A percentile compares a stretch with the other conserved stretches of the same genome.
These are phyloP conservation scores for Straminergon stramineum DNA, from an alignment of 225 moss, liverwort and hornwort genomes.

Conservation along the genomic window DNA sequence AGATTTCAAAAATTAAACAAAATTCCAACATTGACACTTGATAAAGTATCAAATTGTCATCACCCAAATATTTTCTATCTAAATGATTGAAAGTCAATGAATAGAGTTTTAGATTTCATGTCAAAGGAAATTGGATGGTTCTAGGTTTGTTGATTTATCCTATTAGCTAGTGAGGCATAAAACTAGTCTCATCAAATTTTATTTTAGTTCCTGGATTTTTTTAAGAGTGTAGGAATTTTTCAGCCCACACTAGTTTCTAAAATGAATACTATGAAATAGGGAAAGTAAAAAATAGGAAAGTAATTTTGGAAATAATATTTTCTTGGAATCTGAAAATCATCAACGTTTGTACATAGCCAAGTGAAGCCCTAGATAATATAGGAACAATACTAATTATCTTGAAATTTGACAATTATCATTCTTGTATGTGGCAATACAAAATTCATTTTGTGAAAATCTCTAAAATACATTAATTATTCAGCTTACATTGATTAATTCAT, in stretches of 20 bases:
- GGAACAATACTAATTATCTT: neutral
- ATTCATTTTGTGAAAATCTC: neutral
- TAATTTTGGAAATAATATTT: neutral
- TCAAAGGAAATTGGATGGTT: neutral
- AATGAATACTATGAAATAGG: too few relatives aligned
- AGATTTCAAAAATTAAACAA: neutral
- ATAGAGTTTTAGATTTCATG: rapidly evolving
- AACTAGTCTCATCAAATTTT: too few relatives aligned
- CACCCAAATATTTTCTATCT: neutral
- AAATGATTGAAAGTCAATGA: rapidly evolving
- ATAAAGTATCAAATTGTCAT: neutral
- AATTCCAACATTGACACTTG: too few relatives aligned
- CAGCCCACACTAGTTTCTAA: rapidly evolving
- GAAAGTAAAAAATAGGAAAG: rapidly evolving
- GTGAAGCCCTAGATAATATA: neutral
- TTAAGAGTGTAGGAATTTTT: neutral
- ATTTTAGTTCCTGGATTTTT: neutral
- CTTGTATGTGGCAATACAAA: rapidly evolving
- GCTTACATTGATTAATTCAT: neutral
- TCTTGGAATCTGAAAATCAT: neutral
- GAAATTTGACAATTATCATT: neutral
- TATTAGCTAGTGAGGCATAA: neutral
- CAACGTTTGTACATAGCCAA: rapidly evolving
- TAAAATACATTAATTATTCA: neutral
- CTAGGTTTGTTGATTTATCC: rapidly evolving